phyloP scores from a whole-genome alignment of 2,329 filamentous ascomycete species.

The Fusarium napiforme region DNA sequence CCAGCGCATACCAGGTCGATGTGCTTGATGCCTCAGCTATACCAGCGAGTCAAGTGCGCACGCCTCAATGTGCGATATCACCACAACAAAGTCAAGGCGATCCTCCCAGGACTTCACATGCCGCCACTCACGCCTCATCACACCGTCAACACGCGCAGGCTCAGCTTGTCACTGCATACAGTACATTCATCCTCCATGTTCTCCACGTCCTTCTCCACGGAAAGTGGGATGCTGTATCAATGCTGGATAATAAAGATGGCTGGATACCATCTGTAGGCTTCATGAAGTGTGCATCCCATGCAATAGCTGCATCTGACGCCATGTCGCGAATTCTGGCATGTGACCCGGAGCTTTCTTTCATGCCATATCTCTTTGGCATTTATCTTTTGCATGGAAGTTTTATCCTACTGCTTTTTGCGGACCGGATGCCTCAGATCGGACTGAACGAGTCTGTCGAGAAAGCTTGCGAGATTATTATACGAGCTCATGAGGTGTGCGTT shows the following conservation, averaged over 20 bases:
- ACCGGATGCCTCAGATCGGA: not conserved
- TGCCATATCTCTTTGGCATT: not conserved
- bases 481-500: not conserved
- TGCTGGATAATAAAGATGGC: conserved; percentile 1
- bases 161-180: not conserved
- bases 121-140: not conserved
- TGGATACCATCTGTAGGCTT: conserved; percentile 1
- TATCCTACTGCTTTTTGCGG: not conserved
- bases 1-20: not conserved
- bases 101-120: not conserved
- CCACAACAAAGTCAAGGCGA: not conserved
- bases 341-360: not conserved
- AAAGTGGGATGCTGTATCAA: not conserved
- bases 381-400: not conserved
- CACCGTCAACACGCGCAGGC: not conserved
- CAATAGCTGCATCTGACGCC: not conserved
- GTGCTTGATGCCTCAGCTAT: not conserved
- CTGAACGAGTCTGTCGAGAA: not conserved
- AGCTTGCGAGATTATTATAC: not conserved
- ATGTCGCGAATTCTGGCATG: not conserved
- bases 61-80: not conserved
- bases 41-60: not conserved
- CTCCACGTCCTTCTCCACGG: not conserved
- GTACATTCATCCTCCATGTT: not conserved
- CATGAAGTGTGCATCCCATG: not conserved